Conservation (phyloP, 176 grass and related monocot species). For the bread wheat (Triticum aestivum) region DNA sequence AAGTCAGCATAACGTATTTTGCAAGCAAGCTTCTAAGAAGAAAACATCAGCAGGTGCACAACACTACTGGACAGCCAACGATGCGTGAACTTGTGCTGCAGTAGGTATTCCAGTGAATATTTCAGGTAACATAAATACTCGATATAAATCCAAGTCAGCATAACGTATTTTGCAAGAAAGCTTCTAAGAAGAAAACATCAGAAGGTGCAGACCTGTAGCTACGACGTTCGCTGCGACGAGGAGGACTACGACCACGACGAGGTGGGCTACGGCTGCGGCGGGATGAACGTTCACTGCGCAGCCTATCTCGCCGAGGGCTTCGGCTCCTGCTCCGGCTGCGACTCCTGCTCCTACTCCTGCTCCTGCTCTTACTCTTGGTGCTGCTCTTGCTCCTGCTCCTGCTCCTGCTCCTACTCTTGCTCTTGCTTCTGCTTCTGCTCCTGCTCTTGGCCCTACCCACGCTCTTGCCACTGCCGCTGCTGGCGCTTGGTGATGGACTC, state of each 20-base stretch:
- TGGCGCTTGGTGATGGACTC: constrained; percentile 38
- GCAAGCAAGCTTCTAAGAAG: background rate
- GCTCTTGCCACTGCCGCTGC: background rate
- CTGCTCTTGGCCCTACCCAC: constrained; percentile 2
- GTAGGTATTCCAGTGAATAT: background rate
- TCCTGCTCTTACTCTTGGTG: constrained; percentile 23
- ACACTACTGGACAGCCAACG: background rate
- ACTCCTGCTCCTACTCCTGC: constrained; percentile 30
- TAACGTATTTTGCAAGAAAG: background rate
- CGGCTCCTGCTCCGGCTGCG: constrained; percentile 34
- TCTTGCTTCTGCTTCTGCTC: constrained; percentile 7
- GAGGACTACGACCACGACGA: constrained; percentile 34
- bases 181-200: background rate
- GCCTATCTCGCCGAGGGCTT: constrained; percentile 40
- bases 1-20: background rate
- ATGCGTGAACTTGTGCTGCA: too few species aligned
- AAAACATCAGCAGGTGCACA: background rate
- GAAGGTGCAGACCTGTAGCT: constrained; percentile 25
- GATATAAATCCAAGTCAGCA: constrained; percentile 3
- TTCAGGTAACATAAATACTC: background rate
- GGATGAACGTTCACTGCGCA: constrained; percentile 37
- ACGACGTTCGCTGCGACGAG: constrained; percentile 31
- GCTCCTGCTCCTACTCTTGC: background rate
- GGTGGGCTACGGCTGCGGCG: constrained; percentile 20
- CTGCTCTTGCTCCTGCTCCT: background rate